Evolutionary conservation across 2,329 filamentous ascomycete species (phyloP), one percentile per base, ranked within the genome.

Genomic region (Botrytis cinerea): DNA sequence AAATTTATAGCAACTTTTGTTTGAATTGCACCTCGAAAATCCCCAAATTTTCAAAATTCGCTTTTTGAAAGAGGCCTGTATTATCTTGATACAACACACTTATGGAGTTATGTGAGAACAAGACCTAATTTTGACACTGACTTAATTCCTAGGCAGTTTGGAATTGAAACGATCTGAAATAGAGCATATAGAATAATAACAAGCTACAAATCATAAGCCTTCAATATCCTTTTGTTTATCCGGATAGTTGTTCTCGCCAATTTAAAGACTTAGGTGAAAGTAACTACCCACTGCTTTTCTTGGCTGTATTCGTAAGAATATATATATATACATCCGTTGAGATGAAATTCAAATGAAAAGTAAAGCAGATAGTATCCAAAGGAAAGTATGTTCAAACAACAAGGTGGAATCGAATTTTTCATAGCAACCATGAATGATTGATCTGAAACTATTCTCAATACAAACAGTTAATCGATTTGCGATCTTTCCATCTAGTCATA

Each of bases 351-450:
- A 67, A 57, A 77, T 48, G 38, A 38, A 73, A 16, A 77, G n/a
- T 32, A 67, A 38, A 14, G 75, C 76, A 18, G 77, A 77, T 18
- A 73, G 25, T 18, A 78, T 78, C 18, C 75, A 75, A 28, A 78
- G 64, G 35, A 78, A 75, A 6, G 74, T 74, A 59, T 78, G 76
- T 60, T 78, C 76, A 67, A 78, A 78, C 1, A 76, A 38, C 20
- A 78, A 68, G 45, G 76, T 77, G 66, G 78, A 78, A 70, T 78
- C 77, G 32, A 78, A 78, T 7, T 46, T 28, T n/a, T 57, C 35
- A 8, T 63, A 54, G 20, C 63, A 61, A 2, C 20, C 43, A 14
- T n/a, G 9, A 48, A 69, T 51, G 28, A 20, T 25, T 45, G 71
- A 63, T n/a, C 71, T 51, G 22, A 73, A 73, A 18, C 9, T 45